phyloP scores from a whole-genome alignment of 176 grass and related monocot species.

The Musa itinerans region DNA sequence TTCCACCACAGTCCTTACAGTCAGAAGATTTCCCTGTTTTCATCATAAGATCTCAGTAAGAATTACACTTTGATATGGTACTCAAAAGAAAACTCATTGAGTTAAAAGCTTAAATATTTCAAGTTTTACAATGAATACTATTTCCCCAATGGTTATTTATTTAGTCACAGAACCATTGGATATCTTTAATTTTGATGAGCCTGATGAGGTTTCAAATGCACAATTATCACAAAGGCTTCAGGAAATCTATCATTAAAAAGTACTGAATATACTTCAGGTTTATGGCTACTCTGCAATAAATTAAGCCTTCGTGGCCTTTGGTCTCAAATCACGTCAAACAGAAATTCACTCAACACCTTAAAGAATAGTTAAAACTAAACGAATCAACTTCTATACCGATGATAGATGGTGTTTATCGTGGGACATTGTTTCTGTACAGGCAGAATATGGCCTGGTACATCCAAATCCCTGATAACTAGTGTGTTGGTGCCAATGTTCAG shows the following conservation, averaged over 20 bases:
- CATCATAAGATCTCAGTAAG: background rate
- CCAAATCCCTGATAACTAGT: too few species aligned
- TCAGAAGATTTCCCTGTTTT: conserved; percentile 35
- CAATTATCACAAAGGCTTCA: background rate
- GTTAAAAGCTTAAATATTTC: background rate
- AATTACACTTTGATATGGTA: background rate
- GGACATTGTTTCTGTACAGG: too few species aligned
- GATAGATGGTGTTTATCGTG: too few species aligned
- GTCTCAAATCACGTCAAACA: background rate
- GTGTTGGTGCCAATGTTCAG: too few species aligned
- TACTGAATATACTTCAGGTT: background rate
- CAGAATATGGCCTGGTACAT: too few species aligned
- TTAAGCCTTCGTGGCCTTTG: background rate
- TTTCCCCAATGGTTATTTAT: background rate
- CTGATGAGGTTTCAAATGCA: background rate
- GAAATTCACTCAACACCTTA: background rate
- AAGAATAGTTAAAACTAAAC: too few species aligned
- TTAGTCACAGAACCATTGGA: background rate
- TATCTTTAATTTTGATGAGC: background rate
- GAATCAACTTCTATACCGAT: too few species aligned
- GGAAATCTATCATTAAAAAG: background rate
- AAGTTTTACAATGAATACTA: background rate
- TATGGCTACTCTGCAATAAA: background rate
- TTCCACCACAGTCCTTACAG: conserved; percentile 51
- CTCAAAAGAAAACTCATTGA: background rate